Evolutionary conservation across 129 eudicot species (phyloP).

Genomic region (Flaveria sonorensis): DNA sequence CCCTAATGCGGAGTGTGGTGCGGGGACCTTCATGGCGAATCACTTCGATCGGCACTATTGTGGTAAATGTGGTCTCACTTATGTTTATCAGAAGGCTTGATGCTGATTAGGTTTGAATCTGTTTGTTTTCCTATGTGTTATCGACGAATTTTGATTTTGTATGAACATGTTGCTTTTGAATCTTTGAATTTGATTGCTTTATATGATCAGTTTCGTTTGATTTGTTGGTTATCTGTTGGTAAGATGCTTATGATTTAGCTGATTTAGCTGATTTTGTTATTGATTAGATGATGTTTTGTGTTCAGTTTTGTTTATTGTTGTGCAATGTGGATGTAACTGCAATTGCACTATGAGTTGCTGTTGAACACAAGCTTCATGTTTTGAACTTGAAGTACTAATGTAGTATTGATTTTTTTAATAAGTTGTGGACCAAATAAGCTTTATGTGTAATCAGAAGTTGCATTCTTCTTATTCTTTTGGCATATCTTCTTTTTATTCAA

Average conservation of each 20-base stretch:
- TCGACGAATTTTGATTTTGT: background rate
- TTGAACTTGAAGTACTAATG: too few species aligned
- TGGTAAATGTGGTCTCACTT: slow-evolving; percentile 48
- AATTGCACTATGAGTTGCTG: too few species aligned
- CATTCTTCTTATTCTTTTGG: too few species aligned
- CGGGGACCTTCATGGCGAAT: slow-evolving; percentile 54
- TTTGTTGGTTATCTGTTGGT: too few species aligned
- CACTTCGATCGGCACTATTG: slow-evolving; percentile 54
- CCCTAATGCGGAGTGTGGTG: slow-evolving; percentile 52
- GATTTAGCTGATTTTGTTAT: background rate
- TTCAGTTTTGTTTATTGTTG: background rate
- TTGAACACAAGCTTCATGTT: too few species aligned
- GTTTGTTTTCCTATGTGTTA: background rate
- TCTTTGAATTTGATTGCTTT: background rate
- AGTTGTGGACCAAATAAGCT: too few species aligned
- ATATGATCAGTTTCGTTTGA: background rate
- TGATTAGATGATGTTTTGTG: background rate
- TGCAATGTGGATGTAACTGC: too few species aligned
- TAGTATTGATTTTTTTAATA: too few species aligned
- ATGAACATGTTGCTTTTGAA: background rate
- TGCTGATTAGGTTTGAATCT: slow-evolving; percentile 1
- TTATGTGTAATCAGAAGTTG: too few species aligned
- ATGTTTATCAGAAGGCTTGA: slow-evolving; percentile 51
- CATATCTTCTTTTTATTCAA: too few species aligned
- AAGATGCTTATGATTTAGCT: too few species aligned